Percentiles rank a stretch among this genome's conserved stretches.
These are phyloP conservation scores for Myriangium duriaei DNA, from an alignment of 2,329 filamentous ascomycete species.

Conservation along the genomic window DNA sequence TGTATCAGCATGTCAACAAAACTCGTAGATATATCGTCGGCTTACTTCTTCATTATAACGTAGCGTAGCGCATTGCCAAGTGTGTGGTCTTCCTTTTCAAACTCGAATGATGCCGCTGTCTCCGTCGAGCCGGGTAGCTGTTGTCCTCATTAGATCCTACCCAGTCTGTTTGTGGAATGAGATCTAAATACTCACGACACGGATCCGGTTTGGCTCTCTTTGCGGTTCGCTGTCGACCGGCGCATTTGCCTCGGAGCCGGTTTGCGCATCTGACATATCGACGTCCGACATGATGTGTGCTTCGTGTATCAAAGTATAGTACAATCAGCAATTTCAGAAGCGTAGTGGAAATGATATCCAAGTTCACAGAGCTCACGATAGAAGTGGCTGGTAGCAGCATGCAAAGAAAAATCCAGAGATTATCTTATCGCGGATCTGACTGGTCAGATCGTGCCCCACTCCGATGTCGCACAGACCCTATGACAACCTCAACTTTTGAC, in stretches of 20 bases:
- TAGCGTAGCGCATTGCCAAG: slow-evolving; percentile 88
- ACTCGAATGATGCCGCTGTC: slow-evolving; percentile 88
- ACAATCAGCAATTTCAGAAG: no score
- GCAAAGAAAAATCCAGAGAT: slow-evolving; percentile 13
- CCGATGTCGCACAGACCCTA: neutral
- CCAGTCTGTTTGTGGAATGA: neutral
- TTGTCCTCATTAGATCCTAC: neutral
- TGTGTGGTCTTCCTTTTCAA: slow-evolving; percentile 87
- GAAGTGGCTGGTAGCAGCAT: slow-evolving; percentile 2
- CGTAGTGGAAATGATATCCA: no score
- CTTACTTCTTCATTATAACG: slow-evolving; percentile 96
- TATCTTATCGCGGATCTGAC: slow-evolving; percentile 12
- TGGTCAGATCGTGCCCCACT: neutral
- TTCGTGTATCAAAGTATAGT: slow-evolving; percentile 5
- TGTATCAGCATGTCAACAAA: slow-evolving; percentile 1
- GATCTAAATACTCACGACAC: slow-evolving; percentile 29
- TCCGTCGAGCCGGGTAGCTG: slow-evolving; percentile 74
- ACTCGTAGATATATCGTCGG: neutral
- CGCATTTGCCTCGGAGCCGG: slow-evolving; percentile 37
- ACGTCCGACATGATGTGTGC: slow-evolving; percentile 7
- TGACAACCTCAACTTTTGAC: no score
- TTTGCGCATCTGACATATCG: slow-evolving; percentile 26
- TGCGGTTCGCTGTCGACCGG: slow-evolving; percentile 24
- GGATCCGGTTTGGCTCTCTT: slow-evolving; percentile 31
- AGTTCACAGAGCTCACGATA: no score